Conservation (phyloP, 306 rosid species). For the Inga laurina region DNA sequence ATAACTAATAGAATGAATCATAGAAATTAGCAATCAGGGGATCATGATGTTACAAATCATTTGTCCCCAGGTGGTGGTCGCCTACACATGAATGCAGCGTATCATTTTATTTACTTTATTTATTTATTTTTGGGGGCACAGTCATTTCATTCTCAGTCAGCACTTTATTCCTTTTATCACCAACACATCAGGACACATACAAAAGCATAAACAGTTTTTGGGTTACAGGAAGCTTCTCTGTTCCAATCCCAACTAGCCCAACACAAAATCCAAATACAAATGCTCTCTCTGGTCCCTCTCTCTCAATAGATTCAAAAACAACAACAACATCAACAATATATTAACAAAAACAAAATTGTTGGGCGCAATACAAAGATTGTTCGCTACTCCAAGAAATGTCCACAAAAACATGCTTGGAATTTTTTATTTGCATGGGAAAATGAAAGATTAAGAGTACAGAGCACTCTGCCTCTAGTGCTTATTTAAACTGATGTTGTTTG, state of each 20-base stretch:
- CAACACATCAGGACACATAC: conserved; percentile 28
- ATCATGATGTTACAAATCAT: conserved; percentile 27
- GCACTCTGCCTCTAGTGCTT: neutral
- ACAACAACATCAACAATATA: neutral
- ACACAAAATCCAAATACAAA: conserved; percentile 49
- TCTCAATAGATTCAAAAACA: neutral
- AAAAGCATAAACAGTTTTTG: conserved; percentile 31
- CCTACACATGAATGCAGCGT: neutral
- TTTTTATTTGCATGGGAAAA: conserved; percentile 60
- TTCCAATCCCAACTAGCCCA: conserved; percentile 37
- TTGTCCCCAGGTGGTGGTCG: neutral
- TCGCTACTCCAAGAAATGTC: conserved; percentile 46
- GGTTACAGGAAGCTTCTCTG: conserved; percentile 48
- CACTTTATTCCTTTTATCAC: conserved; percentile 31
- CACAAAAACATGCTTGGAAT: conserved; percentile 47
- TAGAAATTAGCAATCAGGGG: neutral
- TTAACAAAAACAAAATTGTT: neutral
- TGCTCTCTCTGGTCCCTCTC: conserved; percentile 36
- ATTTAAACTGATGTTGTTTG: conserved; percentile 43
- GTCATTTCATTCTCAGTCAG: conserved; percentile 25
- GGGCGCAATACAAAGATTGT: conserved; percentile 10
- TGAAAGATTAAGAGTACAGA: conserved; percentile 36
- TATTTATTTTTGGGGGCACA: neutral
- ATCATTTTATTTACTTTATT: neutral
- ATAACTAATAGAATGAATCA: neutral